Evolutionary conservation across 495 filamentous ascomycete species (phyloP).

Genomic region (Hamigera avellanea): DNA sequence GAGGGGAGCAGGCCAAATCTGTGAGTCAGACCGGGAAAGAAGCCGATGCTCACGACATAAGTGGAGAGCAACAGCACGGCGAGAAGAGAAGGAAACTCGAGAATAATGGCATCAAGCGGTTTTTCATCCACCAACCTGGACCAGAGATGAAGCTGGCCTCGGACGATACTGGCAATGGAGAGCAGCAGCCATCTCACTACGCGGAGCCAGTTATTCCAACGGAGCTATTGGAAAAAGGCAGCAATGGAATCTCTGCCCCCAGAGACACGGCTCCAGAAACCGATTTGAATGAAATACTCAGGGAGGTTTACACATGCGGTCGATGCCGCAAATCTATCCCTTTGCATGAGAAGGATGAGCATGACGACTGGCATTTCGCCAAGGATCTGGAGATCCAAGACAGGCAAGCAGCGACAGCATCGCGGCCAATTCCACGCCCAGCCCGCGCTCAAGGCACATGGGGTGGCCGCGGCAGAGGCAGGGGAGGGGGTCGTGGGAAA

Average conservation of each 20-base stretch:
- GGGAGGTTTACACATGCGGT: slow-evolving; percentile 45
- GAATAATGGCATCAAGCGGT: slow-evolving; percentile 20
- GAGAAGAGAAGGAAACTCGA: slow-evolving; percentile 27
- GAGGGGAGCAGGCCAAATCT: slow-evolving; percentile 60
- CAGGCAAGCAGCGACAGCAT: slow-evolving; percentile 18
- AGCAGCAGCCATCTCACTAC: background rate
- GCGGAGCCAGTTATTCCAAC: background rate
- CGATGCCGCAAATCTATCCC: slow-evolving; percentile 51
- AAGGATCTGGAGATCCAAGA: slow-evolving; percentile 66
- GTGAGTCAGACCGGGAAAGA: slow-evolving; percentile 13
- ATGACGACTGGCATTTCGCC: slow-evolving; percentile 94
- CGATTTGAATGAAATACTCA: slow-evolving; percentile 19
- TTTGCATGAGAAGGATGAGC: slow-evolving; percentile 53
- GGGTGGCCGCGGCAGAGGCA: slow-evolving; percentile 19
- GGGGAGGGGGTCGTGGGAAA: slow-evolving; percentile 30
- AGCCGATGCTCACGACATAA: slow-evolving; percentile 3
- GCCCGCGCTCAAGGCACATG: slow-evolving; percentile 11
- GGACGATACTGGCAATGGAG: slow-evolving; percentile 1
- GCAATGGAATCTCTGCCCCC: background rate
- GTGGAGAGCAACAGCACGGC: slow-evolving; percentile 2
- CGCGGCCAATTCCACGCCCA: slow-evolving; percentile 11
- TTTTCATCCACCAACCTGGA: slow-evolving; percentile 17
- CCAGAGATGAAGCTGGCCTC: slow-evolving; percentile 5
- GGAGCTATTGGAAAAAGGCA: background rate
- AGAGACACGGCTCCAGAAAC: background rate